A percentile compares a stretch with the other conserved stretches of the same genome.
phyloP scores from a whole-genome alignment of 2,329 filamentous ascomycete genomes.

The Aschersonia sp. region DNA sequence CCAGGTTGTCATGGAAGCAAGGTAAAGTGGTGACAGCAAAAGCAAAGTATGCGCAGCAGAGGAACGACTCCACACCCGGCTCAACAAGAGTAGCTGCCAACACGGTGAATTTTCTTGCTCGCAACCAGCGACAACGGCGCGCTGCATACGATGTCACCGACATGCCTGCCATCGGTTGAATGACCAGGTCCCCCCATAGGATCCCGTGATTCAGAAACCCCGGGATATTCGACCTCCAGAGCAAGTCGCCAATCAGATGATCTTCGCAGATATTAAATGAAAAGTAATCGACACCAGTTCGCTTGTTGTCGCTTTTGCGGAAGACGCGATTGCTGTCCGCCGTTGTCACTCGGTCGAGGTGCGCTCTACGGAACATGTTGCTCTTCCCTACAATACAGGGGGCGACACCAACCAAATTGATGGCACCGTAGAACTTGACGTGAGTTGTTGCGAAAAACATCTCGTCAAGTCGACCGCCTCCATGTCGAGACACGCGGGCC shows the following conservation, averaged over 20 bases:
- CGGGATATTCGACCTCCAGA: slow-evolving; percentile 60
- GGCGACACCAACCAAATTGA: slow-evolving; percentile 81
- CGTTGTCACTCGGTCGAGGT: slow-evolving; percentile 61
- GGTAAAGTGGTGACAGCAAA: slow-evolving; percentile 65
- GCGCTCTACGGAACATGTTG: slow-evolving; percentile 93
- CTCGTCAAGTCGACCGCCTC: slow-evolving; percentile 80
- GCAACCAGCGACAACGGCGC: slow-evolving; percentile 75
- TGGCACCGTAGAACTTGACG: slow-evolving; percentile 94
- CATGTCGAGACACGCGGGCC: slow-evolving; percentile 21
- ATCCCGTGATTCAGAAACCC: slow-evolving; percentile 68
- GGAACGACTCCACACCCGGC: slow-evolving; percentile 75
- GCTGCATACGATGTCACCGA: slow-evolving; percentile 62
- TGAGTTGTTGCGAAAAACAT: slow-evolving; percentile 89
- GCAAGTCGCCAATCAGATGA: slow-evolving; percentile 80
- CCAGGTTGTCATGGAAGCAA: slow-evolving; percentile 36
- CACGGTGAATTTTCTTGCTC: slow-evolving; percentile 91
- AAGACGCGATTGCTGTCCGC: slow-evolving; percentile 28
- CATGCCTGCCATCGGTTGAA: slow-evolving; percentile 81
- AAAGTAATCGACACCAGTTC: slow-evolving; percentile 76
- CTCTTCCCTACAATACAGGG: slow-evolving; percentile 95
- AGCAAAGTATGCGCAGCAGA: slow-evolving; percentile 69
- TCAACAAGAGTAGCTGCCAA: slow-evolving; percentile 79
- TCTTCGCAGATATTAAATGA: slow-evolving; percentile 96
- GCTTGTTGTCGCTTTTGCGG: slow-evolving; percentile 23
- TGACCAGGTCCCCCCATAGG: slow-evolving; percentile 69